phyloP scores from a whole-genome alignment of 768 basidiomycete species.

The Mycena filopes region DNA sequence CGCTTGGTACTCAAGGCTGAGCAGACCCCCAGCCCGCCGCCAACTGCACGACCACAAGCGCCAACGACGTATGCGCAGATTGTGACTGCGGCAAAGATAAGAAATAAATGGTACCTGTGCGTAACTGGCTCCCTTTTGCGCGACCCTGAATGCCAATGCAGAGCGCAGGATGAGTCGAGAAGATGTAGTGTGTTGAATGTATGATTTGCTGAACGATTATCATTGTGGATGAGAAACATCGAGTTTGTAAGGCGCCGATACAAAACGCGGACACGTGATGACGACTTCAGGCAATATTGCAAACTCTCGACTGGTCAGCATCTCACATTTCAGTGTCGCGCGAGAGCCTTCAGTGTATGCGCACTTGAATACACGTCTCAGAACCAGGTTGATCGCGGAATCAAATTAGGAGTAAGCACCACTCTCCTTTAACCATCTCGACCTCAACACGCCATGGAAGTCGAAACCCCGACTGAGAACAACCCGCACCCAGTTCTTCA shows the following conservation, averaged over 20 bases:
- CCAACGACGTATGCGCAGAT: constrained; percentile 29
- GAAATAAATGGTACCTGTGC: constrained; percentile 18
- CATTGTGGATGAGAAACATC: no score
- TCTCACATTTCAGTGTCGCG: no score
- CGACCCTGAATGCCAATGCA: neutral
- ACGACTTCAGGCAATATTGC: no score
- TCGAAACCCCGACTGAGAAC: neutral
- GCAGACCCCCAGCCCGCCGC: constrained; percentile 6
- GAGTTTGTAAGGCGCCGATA: no score
- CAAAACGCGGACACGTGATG: neutral
- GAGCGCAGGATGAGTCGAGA: neutral
- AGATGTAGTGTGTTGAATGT: neutral
- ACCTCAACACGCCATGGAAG: neutral
- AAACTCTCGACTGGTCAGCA: no score
- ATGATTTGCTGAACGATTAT: neutral
- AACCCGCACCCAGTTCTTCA: neutral
- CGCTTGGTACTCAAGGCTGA: neutral
- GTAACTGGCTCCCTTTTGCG: no score
- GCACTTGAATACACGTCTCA: no score
- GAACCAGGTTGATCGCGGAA: no score
- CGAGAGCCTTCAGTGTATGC: no score
- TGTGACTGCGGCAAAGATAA: constrained; percentile 34
- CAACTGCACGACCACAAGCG: constrained; percentile 13
- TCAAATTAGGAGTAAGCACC: no score
- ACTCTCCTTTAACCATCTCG: no score